Evolutionary conservation across 441 rosid genomes (phyloP), one percentile per base, ranked within the genome.

Genomic region (Mallotus repandus): DNA sequence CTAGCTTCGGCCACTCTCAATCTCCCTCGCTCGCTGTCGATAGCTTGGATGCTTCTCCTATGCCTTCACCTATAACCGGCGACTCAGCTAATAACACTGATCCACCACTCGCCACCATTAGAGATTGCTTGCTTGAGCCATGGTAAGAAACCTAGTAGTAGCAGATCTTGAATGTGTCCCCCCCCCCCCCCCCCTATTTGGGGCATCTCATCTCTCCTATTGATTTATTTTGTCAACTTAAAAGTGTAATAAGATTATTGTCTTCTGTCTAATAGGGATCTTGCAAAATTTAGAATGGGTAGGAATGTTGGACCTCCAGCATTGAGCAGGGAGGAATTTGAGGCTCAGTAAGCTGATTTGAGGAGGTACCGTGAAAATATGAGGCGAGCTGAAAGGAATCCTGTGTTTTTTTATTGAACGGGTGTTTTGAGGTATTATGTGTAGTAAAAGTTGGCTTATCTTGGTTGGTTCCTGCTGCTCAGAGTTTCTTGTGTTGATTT

Each of bases 281-380:
- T 89, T 25, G 89, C 94, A 12, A 90, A 85, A 19, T 86, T 87
- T 66, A 94, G 94, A 32, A 91, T 88, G 89, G 94, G 96, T 49
- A 89, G 88, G 93, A 88, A 89, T 83, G 81, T 76, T 57, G 87
- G 85, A 43, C 91, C 91, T 74, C 90, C 93, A 38, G 84, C 89
- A 75, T 85, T 91, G 99, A 89, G 98, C 79, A 87, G 98, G 78
- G 97, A 91, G 75, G 97, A 96, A 83, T 87, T 88, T 60, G 96
- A 91, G 83, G 98, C 99, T 48, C 86, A 94, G 67, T 90, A 96
- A 86, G 93, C 96, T 80, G 93, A 87, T 78, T 76, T 94, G 84
- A 82, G 93, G 82, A 84, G 97, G 84, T 90, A 88, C 78, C 90
- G 93, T 66, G 98, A 93, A 78, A 88, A 81, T 60, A 97, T 90